Evolutionary conservation across 2,329 filamentous ascomycete species (phyloP), one percentile per base, ranked within the genome.

Genomic region (Apiospora malaysiana): DNA sequence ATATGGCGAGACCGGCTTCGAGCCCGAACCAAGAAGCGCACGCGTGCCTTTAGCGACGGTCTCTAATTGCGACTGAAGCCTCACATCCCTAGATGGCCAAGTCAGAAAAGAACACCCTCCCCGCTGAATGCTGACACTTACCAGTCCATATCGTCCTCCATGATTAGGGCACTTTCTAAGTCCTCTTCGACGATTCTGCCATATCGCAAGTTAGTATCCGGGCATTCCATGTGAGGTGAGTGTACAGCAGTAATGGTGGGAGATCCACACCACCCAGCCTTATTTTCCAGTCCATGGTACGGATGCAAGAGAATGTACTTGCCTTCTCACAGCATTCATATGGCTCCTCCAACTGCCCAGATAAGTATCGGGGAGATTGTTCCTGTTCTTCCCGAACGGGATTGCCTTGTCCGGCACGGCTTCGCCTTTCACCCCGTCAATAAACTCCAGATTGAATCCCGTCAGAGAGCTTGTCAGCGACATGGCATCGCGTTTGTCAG

Each of bases 401-500:
- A 85, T 70, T 5, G 83, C 80, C 72, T 85, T 86, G 65, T 85
- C 81, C 1, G 77, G 74, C 2, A 87, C 75, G 2, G 77, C 77
- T 14, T 82, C 78, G 1, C 83, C 83, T 25, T 76, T 77, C 2
- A 86, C 81, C 0, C 83, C 85, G 69, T 84, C 81, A 2, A 86
- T 74, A 75, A 81, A 86, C 8, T 85, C 81, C 0, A 86, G 73
- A 2, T 81, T 77, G 73, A 87, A 81, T 0, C 81, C 82, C 0
- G 82, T 82, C 32, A 85, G 70, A 0, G 82, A 78, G 56, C 83
- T 80, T 5, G 82, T 80, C 9, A 88, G 76, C 0, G 81, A 77
- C 23, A 88, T 77, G 5, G 82, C 83, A 79, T 88, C 86, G 67
- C 83, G 81, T 73, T 86, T 86, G 75, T 88, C 85, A 4, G 81